Percentiles rank a stretch among this genome's conserved stretches.
Conservation (phyloP, 345 rosid species). For the Gossypium longicalyx region DNA sequence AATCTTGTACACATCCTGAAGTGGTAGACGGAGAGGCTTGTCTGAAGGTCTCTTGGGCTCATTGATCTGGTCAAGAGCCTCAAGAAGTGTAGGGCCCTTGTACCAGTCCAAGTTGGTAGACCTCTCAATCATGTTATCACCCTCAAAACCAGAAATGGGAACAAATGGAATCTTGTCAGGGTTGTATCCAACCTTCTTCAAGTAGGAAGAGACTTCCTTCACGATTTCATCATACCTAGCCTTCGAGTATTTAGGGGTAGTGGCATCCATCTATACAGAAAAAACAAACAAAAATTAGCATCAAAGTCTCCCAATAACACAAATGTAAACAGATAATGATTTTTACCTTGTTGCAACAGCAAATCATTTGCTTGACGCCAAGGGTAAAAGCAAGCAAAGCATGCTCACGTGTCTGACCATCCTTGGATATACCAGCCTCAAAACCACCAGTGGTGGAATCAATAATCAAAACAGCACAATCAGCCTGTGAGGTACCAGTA, state of each 20-base stretch:
- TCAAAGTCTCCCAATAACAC: neutral
- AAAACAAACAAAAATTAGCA: neutral
- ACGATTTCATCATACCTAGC: conserved; percentile 39
- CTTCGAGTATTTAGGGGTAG: conserved; percentile 41
- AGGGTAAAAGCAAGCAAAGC: neutral
- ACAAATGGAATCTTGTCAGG: neutral
- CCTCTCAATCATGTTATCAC: neutral
- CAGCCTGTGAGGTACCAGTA: conserved; percentile 82
- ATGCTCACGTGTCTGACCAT: neutral
- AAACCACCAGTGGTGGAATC: conserved; percentile 70
- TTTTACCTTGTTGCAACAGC: neutral
- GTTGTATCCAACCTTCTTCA: conserved; percentile 27
- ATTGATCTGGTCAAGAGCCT: conserved; percentile 29
- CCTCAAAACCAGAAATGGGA: neutral
- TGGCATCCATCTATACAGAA: conserved; percentile 32
- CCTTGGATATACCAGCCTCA: neutral
- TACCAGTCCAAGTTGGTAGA: neutral
- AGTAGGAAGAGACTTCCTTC: conserved; percentile 40
- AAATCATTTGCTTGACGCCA: neutral
- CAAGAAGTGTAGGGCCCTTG: conserved; percentile 15
- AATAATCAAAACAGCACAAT: conserved; percentile 74
- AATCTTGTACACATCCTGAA: conserved; percentile 60
- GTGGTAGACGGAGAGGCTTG: conserved; percentile 53
- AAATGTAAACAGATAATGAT: too few species aligned
- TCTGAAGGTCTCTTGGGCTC: conserved; percentile 42